These are phyloP conservation scores for Asterophora parasitica DNA, from an alignment of 768 basidiomycete genomes.

Conservation along the genomic window DNA sequence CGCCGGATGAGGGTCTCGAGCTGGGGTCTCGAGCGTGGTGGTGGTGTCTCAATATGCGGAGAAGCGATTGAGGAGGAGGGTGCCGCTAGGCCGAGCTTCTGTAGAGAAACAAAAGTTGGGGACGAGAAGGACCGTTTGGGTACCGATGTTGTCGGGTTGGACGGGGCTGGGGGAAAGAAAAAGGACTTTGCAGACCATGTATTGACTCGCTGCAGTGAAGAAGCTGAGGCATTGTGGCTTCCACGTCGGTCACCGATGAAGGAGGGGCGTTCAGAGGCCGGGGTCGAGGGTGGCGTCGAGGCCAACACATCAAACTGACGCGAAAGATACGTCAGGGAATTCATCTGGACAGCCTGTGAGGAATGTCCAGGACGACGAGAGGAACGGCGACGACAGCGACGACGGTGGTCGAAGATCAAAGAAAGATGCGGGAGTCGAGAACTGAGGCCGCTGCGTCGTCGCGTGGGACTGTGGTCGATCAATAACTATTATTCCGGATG, in stretches of 20 bases:
- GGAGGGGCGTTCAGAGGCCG: slow-evolving; percentile 33
- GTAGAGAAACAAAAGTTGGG: slow-evolving; percentile 41
- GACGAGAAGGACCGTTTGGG: slow-evolving; percentile 63
- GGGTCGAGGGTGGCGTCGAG: slow-evolving; percentile 56
- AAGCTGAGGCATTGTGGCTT: slow-evolving; percentile 19
- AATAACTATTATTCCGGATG: slow-evolving; percentile 8
- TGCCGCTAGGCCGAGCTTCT: slow-evolving; percentile 19
- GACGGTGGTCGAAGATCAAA: slow-evolving; percentile 10
- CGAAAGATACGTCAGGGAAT: slow-evolving; percentile 76
- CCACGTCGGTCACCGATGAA: slow-evolving; percentile 23
- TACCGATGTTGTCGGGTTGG: slow-evolving; percentile 20
- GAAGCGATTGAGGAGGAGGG: slow-evolving; percentile 20
- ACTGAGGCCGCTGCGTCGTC: slow-evolving; percentile 6
- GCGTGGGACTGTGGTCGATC: slow-evolving; percentile 12
- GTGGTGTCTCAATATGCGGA: slow-evolving; percentile 22
- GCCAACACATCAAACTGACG: slow-evolving; percentile 78
- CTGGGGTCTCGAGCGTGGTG: slow-evolving; percentile 32
- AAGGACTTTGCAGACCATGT: slow-evolving; percentile 57
- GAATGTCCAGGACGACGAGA: slow-evolving; percentile 1
- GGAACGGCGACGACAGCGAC: not conserved
- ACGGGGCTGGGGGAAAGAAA: slow-evolving; percentile 36
- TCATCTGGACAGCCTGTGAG: slow-evolving; percentile 44
- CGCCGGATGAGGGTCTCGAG: slow-evolving; percentile 47
- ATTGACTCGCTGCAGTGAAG: slow-evolving; percentile 42
- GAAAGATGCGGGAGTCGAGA: slow-evolving; percentile 6